These are phyloP conservation scores for Aureobasidium sp. DNA, from an alignment of 2,329 filamentous ascomycete species.

Conservation along the genomic window DNA sequence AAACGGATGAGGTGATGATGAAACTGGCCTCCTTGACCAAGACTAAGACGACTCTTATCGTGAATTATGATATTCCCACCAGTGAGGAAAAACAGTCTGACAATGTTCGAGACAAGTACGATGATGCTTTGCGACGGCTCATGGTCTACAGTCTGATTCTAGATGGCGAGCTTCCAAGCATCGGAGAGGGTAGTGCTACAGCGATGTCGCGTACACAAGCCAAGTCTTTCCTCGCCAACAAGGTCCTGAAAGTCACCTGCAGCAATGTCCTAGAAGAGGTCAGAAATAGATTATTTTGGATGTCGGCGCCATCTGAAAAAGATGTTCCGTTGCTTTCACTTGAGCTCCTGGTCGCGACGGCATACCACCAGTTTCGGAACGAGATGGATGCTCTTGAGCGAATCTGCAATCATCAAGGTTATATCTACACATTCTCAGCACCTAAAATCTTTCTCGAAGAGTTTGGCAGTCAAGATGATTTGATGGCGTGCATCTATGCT, in stretches of 20 bases:
- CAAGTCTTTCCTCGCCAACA: neutral
- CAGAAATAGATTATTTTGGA: neutral
- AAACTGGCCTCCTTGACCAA: neutral
- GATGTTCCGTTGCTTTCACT: constrained; percentile 1
- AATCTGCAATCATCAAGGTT: constrained; percentile 1
- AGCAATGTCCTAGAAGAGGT: neutral
- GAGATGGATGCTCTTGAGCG: constrained; percentile 3
- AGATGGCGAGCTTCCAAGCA: neutral
- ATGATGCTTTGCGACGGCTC: neutral
- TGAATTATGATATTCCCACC: neutral
- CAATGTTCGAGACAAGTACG: neutral
- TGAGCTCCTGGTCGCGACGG: constrained; percentile 3
- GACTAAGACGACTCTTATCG: neutral
- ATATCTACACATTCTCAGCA: constrained; percentile 4
- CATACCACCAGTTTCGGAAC: neutral
- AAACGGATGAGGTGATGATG: constrained; percentile 3
- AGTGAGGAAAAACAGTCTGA: neutral
- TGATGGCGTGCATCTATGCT: constrained; percentile 9
- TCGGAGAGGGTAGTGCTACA: neutral
- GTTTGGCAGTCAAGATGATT: neutral
- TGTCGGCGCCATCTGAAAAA: neutral
- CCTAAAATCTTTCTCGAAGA: neutral
- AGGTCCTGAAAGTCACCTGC: neutral
- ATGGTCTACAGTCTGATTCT: neutral
- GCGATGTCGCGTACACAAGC: neutral